Evolutionary conservation across 1,284 basidiomycete genomes (phyloP).

Genomic region (Pseudomicrostroma phylloplanum): DNA sequence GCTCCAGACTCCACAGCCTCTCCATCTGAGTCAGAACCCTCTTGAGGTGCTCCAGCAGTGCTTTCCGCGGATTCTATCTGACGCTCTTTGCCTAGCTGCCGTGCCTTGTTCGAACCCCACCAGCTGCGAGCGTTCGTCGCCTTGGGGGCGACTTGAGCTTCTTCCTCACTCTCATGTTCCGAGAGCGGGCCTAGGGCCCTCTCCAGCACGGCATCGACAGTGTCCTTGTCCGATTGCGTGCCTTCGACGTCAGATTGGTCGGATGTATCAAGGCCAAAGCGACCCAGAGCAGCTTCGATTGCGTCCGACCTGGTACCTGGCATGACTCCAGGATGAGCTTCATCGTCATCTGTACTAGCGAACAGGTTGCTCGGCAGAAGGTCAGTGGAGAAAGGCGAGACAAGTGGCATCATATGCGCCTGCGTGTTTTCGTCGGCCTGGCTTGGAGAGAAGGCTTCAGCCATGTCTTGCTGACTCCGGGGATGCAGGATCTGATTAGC

Average conservation of each 20-base stretch:
- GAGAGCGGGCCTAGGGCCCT: background rate
- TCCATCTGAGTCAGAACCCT: background rate
- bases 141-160: background rate
- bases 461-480: too few relatives aligned
- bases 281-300: constrained; percentile 16
- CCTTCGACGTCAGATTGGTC: constrained; percentile 13
- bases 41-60: background rate
- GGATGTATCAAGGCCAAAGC: constrained; percentile 17
- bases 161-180: constrained; percentile 6
- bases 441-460: background rate
- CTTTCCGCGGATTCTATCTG: background rate
- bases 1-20: background rate
- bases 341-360: constrained; percentile 20
- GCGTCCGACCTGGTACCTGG: constrained; percentile 12
- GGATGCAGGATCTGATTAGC: too few relatives aligned
- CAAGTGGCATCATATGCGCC: constrained; percentile 7
- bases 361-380: constrained; percentile 21
- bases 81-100: constrained; percentile 1
- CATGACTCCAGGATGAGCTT: constrained; percentile 12
- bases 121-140: background rate
- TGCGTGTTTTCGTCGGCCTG: background rate
- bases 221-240: constrained; percentile 2
- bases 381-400: constrained; percentile 22
- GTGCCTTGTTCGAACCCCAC: constrained; percentile 1
- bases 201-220: background rate